Evolutionary conservation across 192 early-diverging fungal genomes (phyloP), one percentile per base, ranked within the genome.

Genomic region (Diversispora eburnea): DNA sequence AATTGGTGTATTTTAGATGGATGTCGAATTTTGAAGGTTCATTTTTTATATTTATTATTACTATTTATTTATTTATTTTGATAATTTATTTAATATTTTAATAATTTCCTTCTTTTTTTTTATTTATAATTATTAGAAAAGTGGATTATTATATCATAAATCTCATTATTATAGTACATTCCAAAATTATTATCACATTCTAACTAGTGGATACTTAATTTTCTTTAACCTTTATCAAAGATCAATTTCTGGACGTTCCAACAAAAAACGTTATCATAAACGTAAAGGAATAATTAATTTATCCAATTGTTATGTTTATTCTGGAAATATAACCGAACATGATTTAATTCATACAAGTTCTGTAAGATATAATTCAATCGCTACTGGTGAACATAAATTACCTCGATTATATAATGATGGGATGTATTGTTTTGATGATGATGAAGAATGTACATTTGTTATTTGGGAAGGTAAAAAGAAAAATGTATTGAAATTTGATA

Each of bases 1-100:
- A 76, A 81, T 49, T 78, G 77, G 80, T 81, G 80, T 61, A 73
- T 78, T 8, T 59, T 77, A n/a, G 77, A 81, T 64, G 77, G 80
- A 3, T 81, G 80, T 67, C 72, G 80, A 39, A 75, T 73, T 39
- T 62, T 81, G 10, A 78, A 75, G 12, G 75, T 76, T 70, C 49
- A 45, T 56, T 9, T 15, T 56, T 20, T 12, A 33, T 51, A 41
- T 33, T 33, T 33, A 33, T 33, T 33, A n/a, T n/a, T n/a, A n/a
- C n/a, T n/a, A n/a, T n/a, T n/a, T n/a, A n/a, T n/a, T n/a, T n/a
- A n/a, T 33, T 33, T 33, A 33, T 33, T 33, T 33, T 33, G 2
- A 33, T 33, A 33, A 33, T 54, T 39, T 41, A 45, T 47, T 64
- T 17, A 47, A 15, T 2, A 13, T 64, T 42, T 7, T 41, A 41